phyloP scores from a whole-genome alignment of 176 grass and related monocot species.

The Oryza rufipogon region DNA sequence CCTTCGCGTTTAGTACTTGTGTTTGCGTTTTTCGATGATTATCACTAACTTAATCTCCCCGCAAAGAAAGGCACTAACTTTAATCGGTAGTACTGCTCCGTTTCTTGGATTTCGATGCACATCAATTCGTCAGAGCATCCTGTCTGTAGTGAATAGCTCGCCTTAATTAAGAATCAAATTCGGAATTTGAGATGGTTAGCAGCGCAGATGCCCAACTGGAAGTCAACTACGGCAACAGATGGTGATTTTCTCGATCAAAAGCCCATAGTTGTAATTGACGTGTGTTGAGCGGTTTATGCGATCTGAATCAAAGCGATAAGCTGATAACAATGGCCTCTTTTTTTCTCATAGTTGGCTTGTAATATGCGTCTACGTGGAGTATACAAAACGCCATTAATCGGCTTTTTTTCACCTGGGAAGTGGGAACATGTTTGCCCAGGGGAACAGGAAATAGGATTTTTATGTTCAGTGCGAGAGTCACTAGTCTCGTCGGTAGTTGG shows the following conservation, averaged over 20 bases:
- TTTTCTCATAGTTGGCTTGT: neutral
- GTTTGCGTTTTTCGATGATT: conserved; percentile 13
- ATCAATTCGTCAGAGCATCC: neutral
- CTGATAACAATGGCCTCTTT: neutral
- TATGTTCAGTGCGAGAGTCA: neutral
- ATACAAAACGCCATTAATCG: no score
- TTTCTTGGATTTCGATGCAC: conserved; percentile 24
- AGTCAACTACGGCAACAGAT: neutral
- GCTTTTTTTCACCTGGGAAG: no score
- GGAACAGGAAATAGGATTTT: neutral
- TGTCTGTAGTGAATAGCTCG: neutral
- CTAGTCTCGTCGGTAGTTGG: neutral
- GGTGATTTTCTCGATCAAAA: neutral
- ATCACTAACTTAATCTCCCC: neutral
- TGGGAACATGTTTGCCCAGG: neutral
- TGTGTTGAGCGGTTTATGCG: neutral
- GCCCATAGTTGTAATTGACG: neutral
- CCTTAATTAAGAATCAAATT: no score
- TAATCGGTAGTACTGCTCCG: neutral
- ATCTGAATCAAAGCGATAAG: neutral
- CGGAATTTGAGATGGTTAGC: neutral
- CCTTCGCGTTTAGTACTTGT: conserved; percentile 11
- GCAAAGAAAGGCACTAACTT: neutral
- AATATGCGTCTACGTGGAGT: neutral
- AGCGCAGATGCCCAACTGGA: neutral